Evolutionary conservation across 257 asterid species (phyloP).

Genomic region (Capsicum rhomboideum): DNA sequence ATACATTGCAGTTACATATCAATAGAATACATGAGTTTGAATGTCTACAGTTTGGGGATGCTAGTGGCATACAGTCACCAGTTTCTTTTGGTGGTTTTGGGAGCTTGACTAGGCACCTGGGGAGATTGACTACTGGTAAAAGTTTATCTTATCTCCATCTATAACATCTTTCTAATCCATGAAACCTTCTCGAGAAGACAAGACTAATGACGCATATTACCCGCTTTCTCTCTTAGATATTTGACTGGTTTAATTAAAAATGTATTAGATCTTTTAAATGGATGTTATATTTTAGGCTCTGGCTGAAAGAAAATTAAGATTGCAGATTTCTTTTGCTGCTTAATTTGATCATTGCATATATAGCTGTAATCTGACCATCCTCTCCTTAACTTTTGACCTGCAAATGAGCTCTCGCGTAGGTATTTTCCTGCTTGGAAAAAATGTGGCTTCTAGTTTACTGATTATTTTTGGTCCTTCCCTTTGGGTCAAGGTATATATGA

Average conservation of each 20-base stretch:
- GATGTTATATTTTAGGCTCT: background rate
- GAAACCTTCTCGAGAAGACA: background rate
- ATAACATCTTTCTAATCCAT: background rate
- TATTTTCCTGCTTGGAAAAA: background rate
- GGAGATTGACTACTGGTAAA: slow-evolving; percentile 73
- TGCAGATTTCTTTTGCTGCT: background rate
- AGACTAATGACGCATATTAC: background rate
- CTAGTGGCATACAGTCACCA: slow-evolving; percentile 96
- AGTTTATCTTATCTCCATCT: background rate
- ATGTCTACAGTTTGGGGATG: slow-evolving; percentile 85
- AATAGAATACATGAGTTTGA: slow-evolving; percentile 12
- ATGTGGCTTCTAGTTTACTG: background rate
- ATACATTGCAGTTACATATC: slow-evolving; percentile 12
- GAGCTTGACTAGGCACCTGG: slow-evolving; percentile 93
- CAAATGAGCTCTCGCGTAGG: background rate
- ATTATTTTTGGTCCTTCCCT: background rate
- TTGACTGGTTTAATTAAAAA: background rate
- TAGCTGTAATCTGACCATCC: background rate
- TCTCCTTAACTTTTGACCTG: background rate
- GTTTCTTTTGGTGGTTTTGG: slow-evolving; percentile 99
- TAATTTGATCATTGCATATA: background rate
- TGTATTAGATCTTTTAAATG: background rate
- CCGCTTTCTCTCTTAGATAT: background rate
- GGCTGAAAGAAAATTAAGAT: background rate
- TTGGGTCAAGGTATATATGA: slow-evolving; percentile 63